Evolutionary conservation across 2,329 filamentous ascomycete species (phyloP), one percentile per base, ranked within the genome.

Genomic region (Grosmannia serpens): DNA sequence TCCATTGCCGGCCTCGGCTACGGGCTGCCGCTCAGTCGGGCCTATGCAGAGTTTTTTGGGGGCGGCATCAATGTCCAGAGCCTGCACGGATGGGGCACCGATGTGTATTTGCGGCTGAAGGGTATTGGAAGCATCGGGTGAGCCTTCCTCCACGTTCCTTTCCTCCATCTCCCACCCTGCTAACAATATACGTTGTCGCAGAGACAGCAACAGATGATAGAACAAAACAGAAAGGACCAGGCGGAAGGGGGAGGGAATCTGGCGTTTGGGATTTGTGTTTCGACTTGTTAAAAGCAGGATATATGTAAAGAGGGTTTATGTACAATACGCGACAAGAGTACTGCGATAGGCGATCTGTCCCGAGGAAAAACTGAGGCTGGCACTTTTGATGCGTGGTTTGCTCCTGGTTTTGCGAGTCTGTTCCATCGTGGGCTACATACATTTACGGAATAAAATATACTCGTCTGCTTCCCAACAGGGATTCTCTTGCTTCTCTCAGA

Each of bases 1-100:
- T 92, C 88, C 51, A 95, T 99, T 60, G 94, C 94, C 0, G 94
- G 94, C 0, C 73, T 99, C 54, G 94, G 94, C 1, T 99, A 99
- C 69, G 94, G 94, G 0, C 70, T 99, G 62, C 94, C 94, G 1
- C 73, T 99, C 26, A 91, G 91, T 57, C 81, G 94, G 62, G 92
- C 94, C 0, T 99, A 99, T 68, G 94, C 94, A 0, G 92, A 99
- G 75, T 99, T 97, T 67, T 99, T 99, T 76, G 94, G 94, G 2
- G 94, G 94, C 0, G 91, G 91, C 3, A 94, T 99, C 60, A 86
- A 86, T 5, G 86, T 99, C n/a, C 92, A 99, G 77, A 96, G 90
- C 69, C 73, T 97, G 53, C 94, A 90, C 76, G 92, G 94, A 4
- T 99, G 94, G 94, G 94, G 83, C 4, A 84, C 82, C 7, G 84